These are phyloP conservation scores for Fusarium subglutinans DNA, from an alignment of 2,329 filamentous ascomycete genomes.

Conservation along the genomic window DNA sequence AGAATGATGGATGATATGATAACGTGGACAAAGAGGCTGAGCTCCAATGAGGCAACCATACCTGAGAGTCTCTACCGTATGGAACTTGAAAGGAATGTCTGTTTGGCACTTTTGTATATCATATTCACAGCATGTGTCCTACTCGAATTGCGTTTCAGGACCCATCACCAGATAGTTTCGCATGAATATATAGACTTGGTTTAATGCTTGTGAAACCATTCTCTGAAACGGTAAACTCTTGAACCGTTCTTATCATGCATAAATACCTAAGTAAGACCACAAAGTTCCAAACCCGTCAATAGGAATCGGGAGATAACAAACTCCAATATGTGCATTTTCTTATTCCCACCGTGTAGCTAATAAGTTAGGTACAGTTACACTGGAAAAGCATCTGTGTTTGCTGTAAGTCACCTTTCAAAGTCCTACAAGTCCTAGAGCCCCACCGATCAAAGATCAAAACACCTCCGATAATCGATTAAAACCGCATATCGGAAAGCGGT, in stretches of 20 bases:
- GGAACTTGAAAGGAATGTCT: background rate
- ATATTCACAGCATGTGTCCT: constrained; percentile 3
- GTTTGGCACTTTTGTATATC: constrained; percentile 9
- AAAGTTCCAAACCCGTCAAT: background rate
- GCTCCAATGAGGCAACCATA: background rate
- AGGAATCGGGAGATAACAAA: background rate
- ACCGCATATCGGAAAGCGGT: constrained; percentile 21
- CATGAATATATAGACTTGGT: constrained; percentile 10
- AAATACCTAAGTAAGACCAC: background rate
- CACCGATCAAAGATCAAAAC: background rate
- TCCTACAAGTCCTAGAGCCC: constrained; percentile 21
- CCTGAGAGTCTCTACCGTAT: background rate
- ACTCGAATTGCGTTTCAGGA: constrained; percentile 23
- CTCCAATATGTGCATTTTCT: background rate
- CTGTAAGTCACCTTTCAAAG: background rate
- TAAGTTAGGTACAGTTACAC: background rate
- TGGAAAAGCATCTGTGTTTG: background rate
- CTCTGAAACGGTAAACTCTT: constrained; percentile 20
- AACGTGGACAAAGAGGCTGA: constrained; percentile 20
- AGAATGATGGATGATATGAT: background rate
- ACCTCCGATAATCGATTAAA: constrained; percentile 7
- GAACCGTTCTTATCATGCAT: background rate
- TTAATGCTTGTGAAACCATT: constrained; percentile 23
- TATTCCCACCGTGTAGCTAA: constrained; percentile 15
- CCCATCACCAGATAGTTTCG: background rate